These are phyloP conservation scores for Cryptococcus floricola DNA, from an alignment of 1,284 basidiomycete genomes.

Conservation along the genomic window DNA sequence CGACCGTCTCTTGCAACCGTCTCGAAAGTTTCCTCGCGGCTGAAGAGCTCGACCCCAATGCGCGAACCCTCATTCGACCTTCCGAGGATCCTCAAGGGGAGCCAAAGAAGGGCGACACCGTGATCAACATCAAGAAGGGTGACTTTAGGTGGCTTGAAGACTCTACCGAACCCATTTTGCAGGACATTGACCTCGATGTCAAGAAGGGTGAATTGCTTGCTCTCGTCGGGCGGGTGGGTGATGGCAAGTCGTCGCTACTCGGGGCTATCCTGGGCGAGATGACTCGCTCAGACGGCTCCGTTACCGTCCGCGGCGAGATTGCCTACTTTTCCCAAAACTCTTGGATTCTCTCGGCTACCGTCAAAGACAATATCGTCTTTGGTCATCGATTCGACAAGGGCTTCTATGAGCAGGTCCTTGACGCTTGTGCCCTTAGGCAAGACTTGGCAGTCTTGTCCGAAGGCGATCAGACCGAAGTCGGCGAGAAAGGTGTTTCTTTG, in stretches of 20 bases:
- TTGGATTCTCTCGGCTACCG: slow-evolving; percentile 79
- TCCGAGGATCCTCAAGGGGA: slow-evolving; percentile 50
- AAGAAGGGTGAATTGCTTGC: slow-evolving; percentile 84
- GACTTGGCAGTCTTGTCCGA: slow-evolving; percentile 71
- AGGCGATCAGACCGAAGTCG: slow-evolving; percentile 72
- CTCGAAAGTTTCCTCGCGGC: slow-evolving; percentile 72
- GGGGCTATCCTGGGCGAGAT: slow-evolving; percentile 69
- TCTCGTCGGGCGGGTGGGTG: slow-evolving; percentile 84
- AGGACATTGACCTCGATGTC: slow-evolving; percentile 70
- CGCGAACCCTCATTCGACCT: slow-evolving; percentile 54
- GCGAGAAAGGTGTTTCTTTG: slow-evolving; percentile 56
- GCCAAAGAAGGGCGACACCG: slow-evolving; percentile 62
- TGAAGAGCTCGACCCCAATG: slow-evolving; percentile 75
- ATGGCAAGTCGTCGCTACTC: slow-evolving; percentile 68
- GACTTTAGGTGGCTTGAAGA: slow-evolving; percentile 73
- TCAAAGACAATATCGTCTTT: slow-evolving; percentile 86
- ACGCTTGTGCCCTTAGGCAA: slow-evolving; percentile 76
- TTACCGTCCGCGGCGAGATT: slow-evolving; percentile 68
- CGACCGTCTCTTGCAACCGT: slow-evolving; percentile 77
- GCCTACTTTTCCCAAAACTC: slow-evolving; percentile 87
- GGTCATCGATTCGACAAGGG: slow-evolving; percentile 78
- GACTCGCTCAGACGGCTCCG: slow-evolving; percentile 68
- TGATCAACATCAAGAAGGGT: slow-evolving; percentile 66
- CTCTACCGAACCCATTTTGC: slow-evolving; percentile 61
- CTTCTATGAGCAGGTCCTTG: slow-evolving; percentile 40